phyloP scores from a whole-genome alignment of 768 basidiomycete species.

The Pholiota microspora region DNA sequence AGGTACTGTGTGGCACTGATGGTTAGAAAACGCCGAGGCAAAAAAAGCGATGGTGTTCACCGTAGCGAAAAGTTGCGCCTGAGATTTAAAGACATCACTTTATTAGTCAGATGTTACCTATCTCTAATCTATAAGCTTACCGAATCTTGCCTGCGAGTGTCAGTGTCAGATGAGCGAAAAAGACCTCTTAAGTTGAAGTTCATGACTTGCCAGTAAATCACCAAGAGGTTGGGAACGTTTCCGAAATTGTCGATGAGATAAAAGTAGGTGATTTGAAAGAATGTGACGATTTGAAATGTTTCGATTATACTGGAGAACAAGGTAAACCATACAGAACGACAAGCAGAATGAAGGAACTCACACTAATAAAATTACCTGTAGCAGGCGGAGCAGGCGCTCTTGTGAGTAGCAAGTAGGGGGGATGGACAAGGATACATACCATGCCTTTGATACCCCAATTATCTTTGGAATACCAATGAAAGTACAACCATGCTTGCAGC shows the following conservation, averaged over 20 bases:
- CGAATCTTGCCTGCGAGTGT: slow-evolving; percentile 5
- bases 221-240: slow-evolving; percentile 8
- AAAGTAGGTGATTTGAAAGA: slow-evolving; percentile 17
- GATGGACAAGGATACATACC: slow-evolving; percentile 4
- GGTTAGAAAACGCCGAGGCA: background rate
- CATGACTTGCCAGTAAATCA: slow-evolving; percentile 18
- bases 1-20: slow-evolving; percentile 13
- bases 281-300: slow-evolving; percentile 18
- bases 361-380: slow-evolving; percentile 5
- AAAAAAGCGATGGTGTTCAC: background rate
- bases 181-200: too few species aligned
- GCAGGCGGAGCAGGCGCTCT: background rate
- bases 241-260: slow-evolving; percentile 22
- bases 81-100: background rate
- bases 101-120: background rate
- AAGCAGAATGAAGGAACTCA: background rate
- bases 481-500: slow-evolving; percentile 21
- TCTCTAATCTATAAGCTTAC: background rate
- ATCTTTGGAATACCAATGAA: slow-evolving; percentile 22
- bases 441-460: slow-evolving; percentile 17
- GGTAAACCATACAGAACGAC: background rate
- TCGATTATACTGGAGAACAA: slow-evolving; percentile 12
- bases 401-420: background rate
- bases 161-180: background rate
- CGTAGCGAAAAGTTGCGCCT: slow-evolving; percentile 9